Base-by-base conservation (phyloP, 768 basidiomycete genomes). In the Neoboletus subvelutipes region DNA sequence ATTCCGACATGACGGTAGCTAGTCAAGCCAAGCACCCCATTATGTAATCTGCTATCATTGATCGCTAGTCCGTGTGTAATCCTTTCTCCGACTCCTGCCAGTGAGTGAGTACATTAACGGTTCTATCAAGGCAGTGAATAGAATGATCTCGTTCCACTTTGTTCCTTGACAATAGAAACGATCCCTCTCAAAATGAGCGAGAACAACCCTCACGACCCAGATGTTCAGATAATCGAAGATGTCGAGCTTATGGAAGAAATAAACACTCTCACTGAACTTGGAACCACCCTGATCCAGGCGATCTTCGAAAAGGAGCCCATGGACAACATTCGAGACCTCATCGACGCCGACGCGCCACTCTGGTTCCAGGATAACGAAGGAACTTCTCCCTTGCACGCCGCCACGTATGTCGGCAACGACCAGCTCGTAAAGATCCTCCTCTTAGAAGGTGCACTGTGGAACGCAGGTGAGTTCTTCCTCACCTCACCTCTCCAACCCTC, bases 321-420 rank as follows among this genome's bases (percentile, higher is more conserved):
- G 45, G 75, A 77, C 18, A 71, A 69, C 17, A 74, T 90, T 52
- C 76, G 77, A 59, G 68, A 67, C 15, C 68, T 86, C 34, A 77
- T 91, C 59, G 78, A 83, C 11, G 78, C 77, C 6, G 91, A 86
- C 18, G 88, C 92, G 8, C 92, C 92, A 1, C 72, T 91, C 48
- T 98, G 96, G 95, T 94, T 88, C 67, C 93, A 97, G 72, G 89
- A 88, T 68, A 82, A 83, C 47, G 84, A 88, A 62, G 94, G 94
- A 1, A 86, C 85, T 60, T 93, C 92, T 5, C 80, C 86, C 18
- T 72, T 98, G 45, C 96, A 98, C 67, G 93, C 92, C 17, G 96
- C 92, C 13, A 89, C 86, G 1, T 93, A 88, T 62, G 71, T 81
- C 45, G 85, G 88, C 63, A 83, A 88, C 61, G 67, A 78, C 2